A percentile compares a stretch with the other conserved stretches of the same genome.
phyloP scores from a whole-genome alignment of 495 filamentous ascomycete genomes.

The Apiosordaria backusii region DNA sequence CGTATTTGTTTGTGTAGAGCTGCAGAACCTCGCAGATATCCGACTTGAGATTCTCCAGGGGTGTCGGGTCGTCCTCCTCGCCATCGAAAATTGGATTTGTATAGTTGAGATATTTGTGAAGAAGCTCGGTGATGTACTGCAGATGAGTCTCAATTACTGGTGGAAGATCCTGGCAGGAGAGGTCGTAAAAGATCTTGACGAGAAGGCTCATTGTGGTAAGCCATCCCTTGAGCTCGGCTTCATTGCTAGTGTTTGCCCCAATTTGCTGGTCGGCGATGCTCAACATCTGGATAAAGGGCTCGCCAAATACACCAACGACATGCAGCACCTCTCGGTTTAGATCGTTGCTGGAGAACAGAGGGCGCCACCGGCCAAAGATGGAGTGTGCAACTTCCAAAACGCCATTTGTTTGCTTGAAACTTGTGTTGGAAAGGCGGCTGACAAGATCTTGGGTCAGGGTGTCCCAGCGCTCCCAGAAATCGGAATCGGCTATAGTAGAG shows the following conservation, averaged over 20 bases:
- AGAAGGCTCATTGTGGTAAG: slow-evolving; percentile 82
- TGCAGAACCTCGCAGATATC: slow-evolving; percentile 87
- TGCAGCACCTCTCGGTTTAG: slow-evolving; percentile 94
- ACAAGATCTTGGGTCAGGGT: slow-evolving; percentile 86
- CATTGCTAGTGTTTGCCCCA: slow-evolving; percentile 68
- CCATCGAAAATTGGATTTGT: slow-evolving; percentile 75
- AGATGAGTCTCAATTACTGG: slow-evolving; percentile 89
- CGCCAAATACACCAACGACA: slow-evolving; percentile 77
- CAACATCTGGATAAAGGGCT: slow-evolving; percentile 75
- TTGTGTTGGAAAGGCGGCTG: slow-evolving; percentile 70
- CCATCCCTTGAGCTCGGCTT: slow-evolving; percentile 63
- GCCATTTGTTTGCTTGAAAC: slow-evolving; percentile 80
- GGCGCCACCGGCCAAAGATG: slow-evolving; percentile 95
- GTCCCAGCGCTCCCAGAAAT: slow-evolving; percentile 95
- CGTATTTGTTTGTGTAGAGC: slow-evolving; percentile 86
- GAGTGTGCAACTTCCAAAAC: slow-evolving; percentile 96
- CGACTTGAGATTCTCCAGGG: slow-evolving; percentile 79
- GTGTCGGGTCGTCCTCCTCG: slow-evolving; percentile 82
- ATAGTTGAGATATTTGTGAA: slow-evolving; percentile 92
- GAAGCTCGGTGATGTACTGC: slow-evolving; percentile 63
- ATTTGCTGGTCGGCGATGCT: slow-evolving; percentile 74
- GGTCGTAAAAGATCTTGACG: slow-evolving; percentile 88
- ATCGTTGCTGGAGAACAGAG: slow-evolving; percentile 83
- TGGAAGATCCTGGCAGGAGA: slow-evolving; percentile 93
- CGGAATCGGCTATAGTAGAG: slow-evolving; percentile 94